Conservation (phyloP, 371 early-diverging fungal genomes). For the Haplosporangium sp. region DNA sequence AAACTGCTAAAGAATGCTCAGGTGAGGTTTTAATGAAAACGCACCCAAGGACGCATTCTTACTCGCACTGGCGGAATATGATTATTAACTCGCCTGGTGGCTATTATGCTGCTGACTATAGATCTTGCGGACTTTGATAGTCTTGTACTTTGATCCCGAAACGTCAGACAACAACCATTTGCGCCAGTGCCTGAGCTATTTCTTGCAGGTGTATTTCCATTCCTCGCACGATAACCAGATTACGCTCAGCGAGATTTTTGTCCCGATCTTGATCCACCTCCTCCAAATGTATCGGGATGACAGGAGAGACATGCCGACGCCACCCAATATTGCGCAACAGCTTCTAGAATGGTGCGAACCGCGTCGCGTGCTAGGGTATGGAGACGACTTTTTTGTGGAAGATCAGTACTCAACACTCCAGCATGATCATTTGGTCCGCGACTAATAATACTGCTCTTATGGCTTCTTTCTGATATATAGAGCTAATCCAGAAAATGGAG, state of each 20-base stretch:
- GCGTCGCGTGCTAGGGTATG: conserved; percentile 46
- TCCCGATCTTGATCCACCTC: conserved; percentile 34
- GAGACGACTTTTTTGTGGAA: neutral
- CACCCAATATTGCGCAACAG: conserved; percentile 40
- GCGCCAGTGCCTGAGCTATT: conserved; percentile 87
- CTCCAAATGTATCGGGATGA: conserved; percentile 30
- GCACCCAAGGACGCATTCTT: neutral
- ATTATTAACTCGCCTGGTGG: too few species aligned
- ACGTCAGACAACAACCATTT: conserved; percentile 71
- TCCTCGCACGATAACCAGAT: conserved; percentile 76
- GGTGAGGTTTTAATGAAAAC: conserved; percentile 51
- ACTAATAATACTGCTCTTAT: neutral
- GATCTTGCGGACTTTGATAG: conserved; percentile 75
- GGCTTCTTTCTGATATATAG: conserved; percentile 1
- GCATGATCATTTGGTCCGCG: neutral
- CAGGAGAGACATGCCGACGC: conserved; percentile 37
- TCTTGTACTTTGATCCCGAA: conserved; percentile 83
- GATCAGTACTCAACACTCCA: too few species aligned
- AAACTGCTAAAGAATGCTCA: conserved; percentile 61
- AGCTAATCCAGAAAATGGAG: conserved; percentile 32
- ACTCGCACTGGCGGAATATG: neutral
- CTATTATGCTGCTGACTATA: conserved; percentile 17
- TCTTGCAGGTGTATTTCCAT: conserved; percentile 85
- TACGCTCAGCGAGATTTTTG: conserved; percentile 27
- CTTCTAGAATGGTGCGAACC: conserved; percentile 51